Evolutionary conservation across 371 early-diverging fungal species (phyloP).

Genomic region (Syncephalis fuscata): DNA sequence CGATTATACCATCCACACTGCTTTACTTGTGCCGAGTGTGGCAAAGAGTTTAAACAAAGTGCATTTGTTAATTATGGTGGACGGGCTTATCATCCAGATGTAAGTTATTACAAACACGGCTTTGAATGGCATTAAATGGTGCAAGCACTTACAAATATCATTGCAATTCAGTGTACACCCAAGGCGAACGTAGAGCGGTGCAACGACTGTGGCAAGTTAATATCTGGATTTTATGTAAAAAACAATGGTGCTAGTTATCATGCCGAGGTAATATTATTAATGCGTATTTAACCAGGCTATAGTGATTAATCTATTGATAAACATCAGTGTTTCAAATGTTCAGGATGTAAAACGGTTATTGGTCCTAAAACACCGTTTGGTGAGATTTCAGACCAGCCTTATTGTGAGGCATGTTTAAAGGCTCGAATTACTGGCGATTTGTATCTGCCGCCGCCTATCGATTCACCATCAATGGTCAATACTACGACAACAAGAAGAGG

Average conservation of each 20-base stretch:
- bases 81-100: slow-evolving; percentile 2
- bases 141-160: too few species aligned
- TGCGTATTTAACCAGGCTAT: too few species aligned
- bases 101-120: too few species aligned
- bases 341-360: slow-evolving; percentile 4
- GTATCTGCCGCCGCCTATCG: too few species aligned
- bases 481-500: too few species aligned
- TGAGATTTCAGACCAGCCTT: slow-evolving; percentile 6
- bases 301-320: too few species aligned
- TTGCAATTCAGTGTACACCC: slow-evolving; percentile 3
- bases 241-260: slow-evolving; percentile 8
- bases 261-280: slow-evolving; percentile 8
- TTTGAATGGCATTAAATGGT: too few species aligned
- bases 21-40: slow-evolving; percentile 5
- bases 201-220: slow-evolving; percentile 1
- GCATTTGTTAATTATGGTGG: slow-evolving; percentile 4
- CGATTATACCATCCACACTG: slow-evolving; percentile 4
- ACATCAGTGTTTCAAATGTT: slow-evolving; percentile 5
- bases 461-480: too few species aligned
- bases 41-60: slow-evolving; percentile 1
- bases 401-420: slow-evolving; percentile 8
- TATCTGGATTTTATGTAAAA: slow-evolving; percentile 1
- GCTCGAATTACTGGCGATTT: background rate
- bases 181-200: slow-evolving; percentile 1
- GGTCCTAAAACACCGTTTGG: slow-evolving; percentile 6